Percentiles rank a stretch among this genome's conserved stretches.
Conservation (phyloP, 805 yeast species). For the Starmera pachycereana region DNA sequence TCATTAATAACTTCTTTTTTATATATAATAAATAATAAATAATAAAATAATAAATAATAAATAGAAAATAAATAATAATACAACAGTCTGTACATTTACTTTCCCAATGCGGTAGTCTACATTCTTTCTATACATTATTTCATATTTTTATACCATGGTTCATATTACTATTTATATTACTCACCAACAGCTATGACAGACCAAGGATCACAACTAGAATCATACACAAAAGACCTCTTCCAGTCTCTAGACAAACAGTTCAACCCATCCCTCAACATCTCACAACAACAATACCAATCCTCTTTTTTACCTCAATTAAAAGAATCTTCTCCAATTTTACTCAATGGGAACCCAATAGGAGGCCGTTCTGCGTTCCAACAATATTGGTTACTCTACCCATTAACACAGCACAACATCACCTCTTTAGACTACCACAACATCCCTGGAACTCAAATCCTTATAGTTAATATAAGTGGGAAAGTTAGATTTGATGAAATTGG, state of each 20-base stretch:
- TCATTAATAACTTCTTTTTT: too few relatives aligned
- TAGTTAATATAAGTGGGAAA: conserved; percentile 43
- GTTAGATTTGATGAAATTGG: conserved; percentile 75
- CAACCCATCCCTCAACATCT: not conserved
- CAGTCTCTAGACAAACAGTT: conserved; percentile 14
- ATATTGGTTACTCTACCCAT: conserved; percentile 45
- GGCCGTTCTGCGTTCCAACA: conserved; percentile 45
- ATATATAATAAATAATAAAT: too few relatives aligned
- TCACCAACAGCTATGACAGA: too few relatives aligned
- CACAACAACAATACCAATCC: conserved; percentile 11
- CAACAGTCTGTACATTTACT: too few relatives aligned
- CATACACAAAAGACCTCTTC: conserved; percentile 16
- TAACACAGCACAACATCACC: conserved; percentile 52
- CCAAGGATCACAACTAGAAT: conserved; percentile 12
- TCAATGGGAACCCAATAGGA: conserved; percentile 49
- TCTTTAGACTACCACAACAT: conserved; percentile 57
- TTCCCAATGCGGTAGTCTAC: too few relatives aligned
- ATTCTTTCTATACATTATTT: too few relatives aligned
- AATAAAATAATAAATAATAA: too few relatives aligned
- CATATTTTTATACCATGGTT: too few relatives aligned
- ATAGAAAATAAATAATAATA: too few relatives aligned
- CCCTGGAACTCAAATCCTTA: conserved; percentile 49
- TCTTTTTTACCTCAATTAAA: conserved; percentile 36
- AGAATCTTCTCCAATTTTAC: conserved; percentile 39
- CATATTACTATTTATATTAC: too few relatives aligned